These are phyloP conservation scores for Linnemannia elongata DNA, from an alignment of 192 early-diverging fungal species.

Conservation along the genomic window DNA sequence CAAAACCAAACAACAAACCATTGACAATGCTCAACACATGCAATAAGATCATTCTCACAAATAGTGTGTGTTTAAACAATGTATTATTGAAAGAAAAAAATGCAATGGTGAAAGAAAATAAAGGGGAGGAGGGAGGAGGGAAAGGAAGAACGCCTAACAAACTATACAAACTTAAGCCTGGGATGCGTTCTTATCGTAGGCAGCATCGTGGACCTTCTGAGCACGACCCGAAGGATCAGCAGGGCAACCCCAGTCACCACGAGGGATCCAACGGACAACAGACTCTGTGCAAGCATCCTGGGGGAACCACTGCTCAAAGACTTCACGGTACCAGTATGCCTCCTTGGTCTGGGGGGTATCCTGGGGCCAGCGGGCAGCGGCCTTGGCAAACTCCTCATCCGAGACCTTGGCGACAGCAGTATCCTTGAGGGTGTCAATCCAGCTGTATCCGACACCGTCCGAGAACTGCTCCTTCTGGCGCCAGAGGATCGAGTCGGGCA, in stretches of 20 bases:
- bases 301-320: constrained; percentile 96
- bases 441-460: constrained; percentile 97
- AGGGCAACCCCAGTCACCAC: constrained; percentile 98
- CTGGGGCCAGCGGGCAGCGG: constrained; percentile 78
- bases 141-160: not conserved
- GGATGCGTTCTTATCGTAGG: constrained; percentile 64
- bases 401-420: constrained; percentile 76
- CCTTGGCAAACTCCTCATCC: constrained; percentile 81
- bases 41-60: not conserved
- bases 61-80: not conserved
- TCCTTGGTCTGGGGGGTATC: constrained; percentile 98
- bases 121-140: not conserved
- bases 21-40: not conserved
- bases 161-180: constrained; percentile 8
- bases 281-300: constrained; percentile 89
- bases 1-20: not conserved
- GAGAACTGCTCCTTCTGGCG: constrained; percentile 99
- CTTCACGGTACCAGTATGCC: constrained; percentile 93
- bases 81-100: not conserved
- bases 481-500: constrained; percentile 93
- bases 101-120: not conserved
- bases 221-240: constrained; percentile 98
- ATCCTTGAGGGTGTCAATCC: constrained; percentile 97
- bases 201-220: constrained; percentile 88
- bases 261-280: constrained; percentile 96